phyloP scores from a whole-genome alignment of 2,329 filamentous ascomycete genomes.

The Beauveria medogensis region DNA sequence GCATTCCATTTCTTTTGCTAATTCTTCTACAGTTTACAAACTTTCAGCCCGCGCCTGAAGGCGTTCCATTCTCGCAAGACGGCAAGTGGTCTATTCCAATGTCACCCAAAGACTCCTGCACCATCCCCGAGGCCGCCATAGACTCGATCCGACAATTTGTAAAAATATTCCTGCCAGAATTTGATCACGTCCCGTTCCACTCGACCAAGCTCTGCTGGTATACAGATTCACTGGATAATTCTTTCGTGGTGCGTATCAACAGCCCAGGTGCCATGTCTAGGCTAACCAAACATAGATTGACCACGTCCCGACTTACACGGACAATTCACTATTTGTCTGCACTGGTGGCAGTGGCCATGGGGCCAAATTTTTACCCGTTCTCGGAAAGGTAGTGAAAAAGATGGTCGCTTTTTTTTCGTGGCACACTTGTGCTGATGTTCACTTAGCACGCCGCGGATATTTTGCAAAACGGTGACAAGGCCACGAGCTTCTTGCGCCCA shows the following conservation, averaged over 20 bases:
- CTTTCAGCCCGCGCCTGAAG: constrained; percentile 21
- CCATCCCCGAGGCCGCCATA: constrained; percentile 17
- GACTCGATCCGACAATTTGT: constrained; percentile 17
- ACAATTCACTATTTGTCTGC: constrained; percentile 25
- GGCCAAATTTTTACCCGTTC: constrained; percentile 27
- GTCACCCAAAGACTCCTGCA: constrained; percentile 15
- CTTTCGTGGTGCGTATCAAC: constrained; percentile 18
- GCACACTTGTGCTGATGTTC: constrained; percentile 2
- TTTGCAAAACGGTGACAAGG: constrained; percentile 19
- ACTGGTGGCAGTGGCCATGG: constrained; percentile 29
- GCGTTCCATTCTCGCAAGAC: constrained; percentile 21
- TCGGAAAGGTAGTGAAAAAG: constrained; percentile 20
- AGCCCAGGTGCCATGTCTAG: neutral
- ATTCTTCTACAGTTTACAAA: constrained; percentile 22
- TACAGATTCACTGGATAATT: constrained; percentile 27
- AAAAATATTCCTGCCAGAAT: constrained; percentile 22
- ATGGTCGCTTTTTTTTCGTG: too few relatives aligned
- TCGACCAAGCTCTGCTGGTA: constrained; percentile 27
- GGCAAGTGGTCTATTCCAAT: constrained; percentile 25
- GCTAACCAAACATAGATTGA: constrained; percentile 19
- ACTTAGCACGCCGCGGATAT: constrained; percentile 25
- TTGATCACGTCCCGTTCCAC: constrained; percentile 17
- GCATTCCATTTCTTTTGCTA: neutral
- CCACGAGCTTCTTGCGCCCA: constrained; percentile 21
- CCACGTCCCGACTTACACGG: constrained; percentile 22